These are phyloP conservation scores for Aspergillus japonicus DNA, from an alignment of 2,329 filamentous ascomycete genomes.

Conservation along the genomic window DNA sequence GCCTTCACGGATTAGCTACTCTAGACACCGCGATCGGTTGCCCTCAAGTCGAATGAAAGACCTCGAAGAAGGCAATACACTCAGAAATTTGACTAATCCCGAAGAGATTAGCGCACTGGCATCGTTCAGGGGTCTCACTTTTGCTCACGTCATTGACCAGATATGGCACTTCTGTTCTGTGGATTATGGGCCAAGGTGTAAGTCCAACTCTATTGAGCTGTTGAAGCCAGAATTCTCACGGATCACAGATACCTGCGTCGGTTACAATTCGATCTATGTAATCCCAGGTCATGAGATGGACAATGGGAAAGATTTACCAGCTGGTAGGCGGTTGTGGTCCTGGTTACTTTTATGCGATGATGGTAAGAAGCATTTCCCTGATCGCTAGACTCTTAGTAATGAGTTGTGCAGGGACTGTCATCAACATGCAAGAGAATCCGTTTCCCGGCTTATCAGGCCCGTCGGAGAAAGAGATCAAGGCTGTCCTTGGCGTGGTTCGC, in stretches of 20 bases:
- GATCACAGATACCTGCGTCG: slow-evolving; percentile 62
- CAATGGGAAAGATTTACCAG: slow-evolving; percentile 40
- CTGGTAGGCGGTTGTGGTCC: slow-evolving; percentile 62
- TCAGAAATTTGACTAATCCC: slow-evolving; percentile 24
- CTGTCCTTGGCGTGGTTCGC: slow-evolving; percentile 43
- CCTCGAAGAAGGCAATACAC: slow-evolving; percentile 31
- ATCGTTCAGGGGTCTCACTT: slow-evolving; percentile 43
- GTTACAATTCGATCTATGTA: slow-evolving; percentile 60
- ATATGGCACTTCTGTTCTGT: slow-evolving; percentile 76
- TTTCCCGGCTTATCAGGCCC: slow-evolving; percentile 47
- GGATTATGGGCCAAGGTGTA: slow-evolving; percentile 66
- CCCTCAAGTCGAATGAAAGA: slow-evolving; percentile 25
- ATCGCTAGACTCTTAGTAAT: background rate
- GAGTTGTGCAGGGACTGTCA: slow-evolving; percentile 57
- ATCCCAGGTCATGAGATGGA: slow-evolving; percentile 48
- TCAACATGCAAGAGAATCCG: slow-evolving; percentile 66
- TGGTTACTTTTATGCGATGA: slow-evolving; percentile 71
- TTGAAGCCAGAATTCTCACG: slow-evolving; percentile 18
- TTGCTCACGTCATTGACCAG: slow-evolving; percentile 63
- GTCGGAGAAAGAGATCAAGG: slow-evolving; percentile 26
- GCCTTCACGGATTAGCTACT: slow-evolving; percentile 12
- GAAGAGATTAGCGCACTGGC: slow-evolving; percentile 23
- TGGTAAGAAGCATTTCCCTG: slow-evolving; percentile 39
- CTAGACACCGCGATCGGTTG: slow-evolving; percentile 10
- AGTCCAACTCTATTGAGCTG: slow-evolving; percentile 20